These are phyloP conservation scores for Schizosaccharomyces japonicus DNA, from an alignment of 805 yeast species.

Conservation along the genomic window DNA sequence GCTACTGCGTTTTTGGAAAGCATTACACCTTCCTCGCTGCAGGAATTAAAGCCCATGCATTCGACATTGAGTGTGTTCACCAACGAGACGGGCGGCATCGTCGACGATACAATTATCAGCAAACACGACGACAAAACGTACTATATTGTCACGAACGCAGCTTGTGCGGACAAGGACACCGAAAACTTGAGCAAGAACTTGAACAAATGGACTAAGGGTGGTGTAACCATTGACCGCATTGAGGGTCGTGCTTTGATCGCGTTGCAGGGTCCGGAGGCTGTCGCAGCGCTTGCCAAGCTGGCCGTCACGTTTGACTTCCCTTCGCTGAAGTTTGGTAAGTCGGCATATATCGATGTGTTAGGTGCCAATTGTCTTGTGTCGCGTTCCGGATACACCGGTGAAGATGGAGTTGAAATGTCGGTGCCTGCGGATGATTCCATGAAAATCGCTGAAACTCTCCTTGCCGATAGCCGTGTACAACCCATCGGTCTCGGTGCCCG, in stretches of 20 bases:
- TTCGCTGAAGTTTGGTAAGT: constrained; percentile 45
- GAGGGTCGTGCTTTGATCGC: constrained; percentile 65
- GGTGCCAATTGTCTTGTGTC: constrained; percentile 26
- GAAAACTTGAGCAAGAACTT: constrained; percentile 27
- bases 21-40: constrained; percentile 71
- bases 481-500: constrained; percentile 93
- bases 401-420: constrained; percentile 72
- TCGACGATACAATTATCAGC: constrained; percentile 80
- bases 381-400: constrained; percentile 95
- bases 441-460: constrained; percentile 40
- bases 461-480: constrained; percentile 31
- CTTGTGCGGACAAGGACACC: constrained; percentile 65
- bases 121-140: constrained; percentile 47
- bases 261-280: constrained; percentile 76
- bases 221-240: constrained; percentile 14
- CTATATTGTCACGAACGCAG: constrained; percentile 89
- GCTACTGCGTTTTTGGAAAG: constrained; percentile 46
- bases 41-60: constrained; percentile 28
- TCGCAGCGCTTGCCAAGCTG: constrained; percentile 37
- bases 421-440: constrained; percentile 16
- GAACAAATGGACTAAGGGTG: neutral
- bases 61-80: constrained; percentile 60
- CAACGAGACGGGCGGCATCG: constrained; percentile 57
- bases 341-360: constrained; percentile 6
- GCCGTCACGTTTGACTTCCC: constrained; percentile 31